Percentiles rank a stretch among this genome's conserved stretches.
phyloP scores from a whole-genome alignment of 768 basidiomycete species.

The Amanita pseudoporphyria region DNA sequence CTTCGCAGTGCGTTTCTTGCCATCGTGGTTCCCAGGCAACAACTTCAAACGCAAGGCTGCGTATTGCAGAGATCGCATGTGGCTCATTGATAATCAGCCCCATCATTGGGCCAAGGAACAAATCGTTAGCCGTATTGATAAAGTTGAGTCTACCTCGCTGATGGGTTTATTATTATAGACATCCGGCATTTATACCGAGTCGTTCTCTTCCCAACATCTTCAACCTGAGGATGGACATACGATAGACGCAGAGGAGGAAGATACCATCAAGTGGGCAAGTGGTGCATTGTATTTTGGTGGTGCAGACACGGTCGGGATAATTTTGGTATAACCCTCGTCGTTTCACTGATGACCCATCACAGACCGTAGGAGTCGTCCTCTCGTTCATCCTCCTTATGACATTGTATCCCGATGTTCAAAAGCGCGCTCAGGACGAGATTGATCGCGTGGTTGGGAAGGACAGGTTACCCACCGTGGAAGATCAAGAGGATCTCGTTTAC shows the following conservation, averaged over 20 bases:
- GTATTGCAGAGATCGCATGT: conserved; percentile 12
- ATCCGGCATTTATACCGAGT: background rate
- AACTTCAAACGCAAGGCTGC: conserved; percentile 25
- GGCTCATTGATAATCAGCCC: conserved; percentile 16
- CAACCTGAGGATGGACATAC: conserved; percentile 15
- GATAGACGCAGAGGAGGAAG: conserved; percentile 16
- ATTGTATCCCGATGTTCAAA: conserved; percentile 27
- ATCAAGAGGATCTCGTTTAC: conserved; percentile 15
- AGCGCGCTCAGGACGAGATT: conserved; percentile 24
- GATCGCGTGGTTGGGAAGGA: conserved; percentile 17
- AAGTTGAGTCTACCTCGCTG: background rate
- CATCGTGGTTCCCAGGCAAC: conserved; percentile 34
- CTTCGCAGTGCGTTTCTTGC: conserved; percentile 27
- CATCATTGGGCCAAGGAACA: conserved; percentile 22
- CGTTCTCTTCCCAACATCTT: conserved; percentile 6
- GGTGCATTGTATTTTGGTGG: conserved; percentile 26
- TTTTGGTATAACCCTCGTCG: background rate
- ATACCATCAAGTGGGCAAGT: conserved; percentile 20
- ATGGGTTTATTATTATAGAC: background rate
- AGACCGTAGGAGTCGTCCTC: conserved; percentile 26
- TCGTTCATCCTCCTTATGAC: conserved; percentile 31
- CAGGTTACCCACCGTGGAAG: conserved; percentile 17
- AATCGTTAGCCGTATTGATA: conserved; percentile 15
- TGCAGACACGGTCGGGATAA: conserved; percentile 24
- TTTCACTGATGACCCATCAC: background rate